Evolutionary conservation across 2,329 filamentous ascomycete genomes (phyloP), one percentile per base, ranked within the genome.

Genomic region (Rasamsonia emersonii): DNA sequence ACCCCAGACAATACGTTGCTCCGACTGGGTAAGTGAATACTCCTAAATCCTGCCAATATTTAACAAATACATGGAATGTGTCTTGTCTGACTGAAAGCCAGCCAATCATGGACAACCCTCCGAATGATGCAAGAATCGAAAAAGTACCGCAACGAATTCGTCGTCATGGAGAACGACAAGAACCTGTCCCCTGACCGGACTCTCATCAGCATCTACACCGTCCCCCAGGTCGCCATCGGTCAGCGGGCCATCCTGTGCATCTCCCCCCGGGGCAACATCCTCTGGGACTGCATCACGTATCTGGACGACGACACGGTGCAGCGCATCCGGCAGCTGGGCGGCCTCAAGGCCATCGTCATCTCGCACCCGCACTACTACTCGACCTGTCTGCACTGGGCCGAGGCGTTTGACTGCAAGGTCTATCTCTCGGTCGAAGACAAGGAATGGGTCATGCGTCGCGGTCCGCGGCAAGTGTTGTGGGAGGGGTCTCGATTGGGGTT

Each of bases 281-380:
- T 91, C 2, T 93, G 84, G 84, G 85, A 91, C 56, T 77, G 80
- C 40, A 64, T 91, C 35, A 71, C 82, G 0, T 74, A 77, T 41
- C 61, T 91, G 3, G 80, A 88, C 50, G 58, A 69, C 2, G 67
- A 68, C 3, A 88, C 82, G 0, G 56, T 82, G 0, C 1, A 24
- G 1, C 53, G 56, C 35, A 74, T 89, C 45, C 65, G 70, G 4
- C 51, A 49, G 0, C 63, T 77, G 5, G 83, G 83, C 25, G 82
- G 81, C 0, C 49, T 93, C 9, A 62, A 64, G 19, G 82, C 79
- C 0, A 86, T 91, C 27, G 76, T 77, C 43, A 84, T 88, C 40
- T 78, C 72, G 8, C 82, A 93, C 57, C 85, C 85, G 32, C 85
- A 93, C 53, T 93, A 83, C 59, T 91, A 84, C 59, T 77, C 77